Evolutionary conservation across 352 stramenopile genomes (phyloP), one percentile per base, ranked within the genome.

Genomic region (Globisporangium splendens): DNA sequence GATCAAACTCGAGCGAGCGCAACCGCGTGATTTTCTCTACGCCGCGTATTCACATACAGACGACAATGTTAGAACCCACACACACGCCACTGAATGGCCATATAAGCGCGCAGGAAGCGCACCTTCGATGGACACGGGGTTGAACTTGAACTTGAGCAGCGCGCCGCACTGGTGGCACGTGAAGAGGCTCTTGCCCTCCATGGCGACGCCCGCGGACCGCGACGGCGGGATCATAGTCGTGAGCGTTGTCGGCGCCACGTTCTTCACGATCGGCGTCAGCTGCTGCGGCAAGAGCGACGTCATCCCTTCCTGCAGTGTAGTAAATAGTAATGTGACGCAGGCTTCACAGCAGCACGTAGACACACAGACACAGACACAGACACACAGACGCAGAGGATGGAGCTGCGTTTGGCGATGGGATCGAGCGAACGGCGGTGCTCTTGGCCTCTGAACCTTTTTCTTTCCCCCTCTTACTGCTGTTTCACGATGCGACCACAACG

Each of bases 141-240:
- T 85, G 66, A 72, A 68, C 48, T 73, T 70, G 61, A 91, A 89
- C 55, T 89, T 91, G 66, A 91, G 78, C 58, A 91, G 59, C 22
- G 78, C 70, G 42, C 77, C 78, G 58, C 81, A 91, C 48, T 85
- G 72, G 60, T 83, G 76, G 54, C 81, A 91, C 59, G 78, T 91
- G 48, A 91, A 91, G 21, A 91, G 66, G 50, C 76, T 88, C 51
- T 91, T 91, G 35, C 81, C 81, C 50, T 91, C 81, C 65, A 91
- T 86, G 38, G 75, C 69, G 50, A 81, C 50, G 46, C 54, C 60
- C 20, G 51, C 21, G 20, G 62, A 54, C 48, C 63, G 68, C 43
- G 62, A 49, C 35, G 62, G 44, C 15, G 55, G 54, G 24, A 56
- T 60, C 41, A 63, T 50, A 6, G 63, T 47, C 54, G 60, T 50